These are phyloP conservation scores for Pseudovirgaria hyperparasitica DNA, from an alignment of 2,329 filamentous ascomycete genomes.

Conservation along the genomic window DNA sequence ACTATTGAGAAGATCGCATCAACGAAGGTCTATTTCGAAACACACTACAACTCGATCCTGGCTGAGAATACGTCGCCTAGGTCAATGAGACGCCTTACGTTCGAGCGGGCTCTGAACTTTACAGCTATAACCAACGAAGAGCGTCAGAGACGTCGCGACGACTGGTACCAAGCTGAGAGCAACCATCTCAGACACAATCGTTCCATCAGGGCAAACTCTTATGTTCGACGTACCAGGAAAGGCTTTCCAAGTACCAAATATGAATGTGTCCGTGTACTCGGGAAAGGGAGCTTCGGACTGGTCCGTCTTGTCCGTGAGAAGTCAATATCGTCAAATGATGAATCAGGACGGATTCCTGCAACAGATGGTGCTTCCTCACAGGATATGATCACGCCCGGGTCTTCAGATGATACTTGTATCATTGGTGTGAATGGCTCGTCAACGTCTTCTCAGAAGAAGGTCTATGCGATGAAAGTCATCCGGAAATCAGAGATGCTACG, in stretches of 20 bases:
- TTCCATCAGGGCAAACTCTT: slow-evolving; percentile 51
- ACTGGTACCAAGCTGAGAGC: slow-evolving; percentile 56
- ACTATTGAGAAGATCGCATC: slow-evolving; percentile 71
- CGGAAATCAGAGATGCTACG: slow-evolving; percentile 86
- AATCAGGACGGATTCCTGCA: too few species aligned
- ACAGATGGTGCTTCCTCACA: background rate
- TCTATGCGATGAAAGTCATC: slow-evolving; percentile 97
- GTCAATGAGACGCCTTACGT: slow-evolving; percentile 44
- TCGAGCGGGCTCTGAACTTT: slow-evolving; percentile 52
- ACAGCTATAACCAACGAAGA: slow-evolving; percentile 45
- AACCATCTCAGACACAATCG: slow-evolving; percentile 63
- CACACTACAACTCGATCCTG: slow-evolving; percentile 63
- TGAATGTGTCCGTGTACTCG: slow-evolving; percentile 67
- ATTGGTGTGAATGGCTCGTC: too few species aligned
- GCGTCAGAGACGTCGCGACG: slow-evolving; percentile 37
- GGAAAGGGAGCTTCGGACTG: slow-evolving; percentile 89
- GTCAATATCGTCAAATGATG: too few species aligned
- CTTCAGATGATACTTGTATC: too few species aligned
- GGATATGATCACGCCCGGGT: slow-evolving; percentile 2
- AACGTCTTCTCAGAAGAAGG: slow-evolving; percentile 44
- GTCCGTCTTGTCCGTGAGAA: slow-evolving; percentile 73
- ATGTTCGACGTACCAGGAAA: slow-evolving; percentile 33
- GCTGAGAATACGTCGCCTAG: slow-evolving; percentile 42
- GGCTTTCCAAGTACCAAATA: slow-evolving; percentile 52
- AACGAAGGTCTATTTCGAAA: slow-evolving; percentile 78